These are phyloP conservation scores for Parasitella parasitica DNA, from an alignment of 371 early-diverging fungal genomes.

Conservation along the genomic window DNA sequence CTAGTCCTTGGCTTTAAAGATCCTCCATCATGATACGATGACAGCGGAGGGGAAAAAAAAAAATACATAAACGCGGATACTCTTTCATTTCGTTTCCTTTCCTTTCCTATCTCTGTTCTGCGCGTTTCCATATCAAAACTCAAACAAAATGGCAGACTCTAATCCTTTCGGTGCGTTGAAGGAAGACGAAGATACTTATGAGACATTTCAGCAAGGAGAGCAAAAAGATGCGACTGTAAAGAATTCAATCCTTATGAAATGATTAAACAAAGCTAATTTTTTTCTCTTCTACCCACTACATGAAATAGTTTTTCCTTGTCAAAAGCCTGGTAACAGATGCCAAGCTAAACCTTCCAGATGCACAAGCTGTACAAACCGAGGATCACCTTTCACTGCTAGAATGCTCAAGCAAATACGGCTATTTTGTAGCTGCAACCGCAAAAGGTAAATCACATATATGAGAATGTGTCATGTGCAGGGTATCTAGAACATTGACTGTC, in stretches of 20 bases:
- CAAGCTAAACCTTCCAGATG: slow-evolving; percentile 32
- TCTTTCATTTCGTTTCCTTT: neutral
- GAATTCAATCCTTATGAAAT: neutral
- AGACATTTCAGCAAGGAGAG: neutral
- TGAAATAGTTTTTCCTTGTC: slow-evolving; percentile 35
- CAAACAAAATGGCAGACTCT: neutral
- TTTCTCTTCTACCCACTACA: neutral
- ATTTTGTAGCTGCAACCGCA: slow-evolving; percentile 46
- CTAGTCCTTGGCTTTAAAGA: no score
- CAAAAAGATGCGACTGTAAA: neutral
- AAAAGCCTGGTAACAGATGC: slow-evolving; percentile 40
- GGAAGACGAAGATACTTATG: neutral
- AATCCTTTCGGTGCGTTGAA: neutral
- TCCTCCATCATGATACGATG: no score
- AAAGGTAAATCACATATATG: neutral
- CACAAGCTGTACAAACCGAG: slow-evolving; percentile 16
- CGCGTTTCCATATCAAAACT: neutral
- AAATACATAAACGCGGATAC: neutral
- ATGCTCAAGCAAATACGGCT: slow-evolving; percentile 41
- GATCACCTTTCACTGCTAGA: slow-evolving; percentile 28
- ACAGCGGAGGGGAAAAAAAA: no score
- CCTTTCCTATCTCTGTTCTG: neutral
- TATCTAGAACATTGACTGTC: neutral
- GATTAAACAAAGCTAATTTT: neutral
- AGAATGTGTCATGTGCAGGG: neutral